Evolutionary conservation across 306 rosid genomes (phyloP).

Genomic region (Castanea crenata): DNA sequence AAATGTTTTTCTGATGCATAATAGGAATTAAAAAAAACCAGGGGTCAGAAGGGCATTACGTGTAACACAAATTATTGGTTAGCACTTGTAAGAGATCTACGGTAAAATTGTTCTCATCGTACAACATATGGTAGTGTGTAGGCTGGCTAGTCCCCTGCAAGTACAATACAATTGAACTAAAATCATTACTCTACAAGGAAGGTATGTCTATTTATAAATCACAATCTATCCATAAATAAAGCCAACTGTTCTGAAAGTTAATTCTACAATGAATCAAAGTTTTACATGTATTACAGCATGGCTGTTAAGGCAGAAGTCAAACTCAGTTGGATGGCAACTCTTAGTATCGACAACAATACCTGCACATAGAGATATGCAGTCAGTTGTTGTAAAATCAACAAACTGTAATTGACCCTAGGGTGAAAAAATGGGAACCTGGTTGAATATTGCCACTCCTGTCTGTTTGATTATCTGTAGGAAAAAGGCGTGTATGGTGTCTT

Average conservation of each 20-base stretch:
- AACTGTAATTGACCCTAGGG: neutral
- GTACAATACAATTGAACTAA: neutral
- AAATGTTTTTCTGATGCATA: neutral
- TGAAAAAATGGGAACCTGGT: constrained; percentile 51
- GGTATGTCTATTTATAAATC: neutral
- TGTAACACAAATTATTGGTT: constrained; percentile 48
- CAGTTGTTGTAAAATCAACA: neutral
- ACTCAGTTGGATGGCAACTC: constrained; percentile 67
- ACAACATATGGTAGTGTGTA: constrained; percentile 41
- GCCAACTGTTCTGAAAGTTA: neutral
- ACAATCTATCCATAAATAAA: neutral
- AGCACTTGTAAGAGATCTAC: constrained; percentile 38
- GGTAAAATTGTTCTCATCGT: constrained; percentile 40
- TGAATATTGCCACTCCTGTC: constrained; percentile 76
- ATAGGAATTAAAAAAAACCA: neutral
- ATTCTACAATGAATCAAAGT: neutral
- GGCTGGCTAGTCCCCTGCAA: constrained; percentile 55
- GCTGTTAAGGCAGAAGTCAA: constrained; percentile 76
- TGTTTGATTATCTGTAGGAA: constrained; percentile 24
- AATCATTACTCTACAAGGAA: neutral
- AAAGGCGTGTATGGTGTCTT: constrained; percentile 74
- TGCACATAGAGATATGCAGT: constrained; percentile 3
- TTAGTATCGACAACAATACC: constrained; percentile 76
- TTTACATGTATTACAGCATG: constrained; percentile 80
- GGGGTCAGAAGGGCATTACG: constrained; percentile 14